Conservation (phyloP, 768 basidiomycete genomes). For the Lyophyllum semitale region DNA sequence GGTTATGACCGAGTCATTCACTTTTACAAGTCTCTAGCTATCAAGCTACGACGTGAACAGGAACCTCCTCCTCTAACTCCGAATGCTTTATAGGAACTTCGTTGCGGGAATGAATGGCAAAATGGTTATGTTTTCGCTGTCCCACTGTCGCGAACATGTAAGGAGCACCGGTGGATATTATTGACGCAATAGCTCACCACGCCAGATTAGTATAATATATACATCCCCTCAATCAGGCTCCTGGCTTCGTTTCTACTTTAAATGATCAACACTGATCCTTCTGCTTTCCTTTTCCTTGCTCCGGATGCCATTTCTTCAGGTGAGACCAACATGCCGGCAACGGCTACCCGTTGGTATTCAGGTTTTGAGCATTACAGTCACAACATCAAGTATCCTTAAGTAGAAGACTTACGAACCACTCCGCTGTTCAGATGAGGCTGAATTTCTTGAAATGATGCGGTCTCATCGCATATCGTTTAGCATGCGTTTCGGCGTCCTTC, state of each 20-base stretch:
- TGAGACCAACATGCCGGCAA: slow-evolving; percentile 51
- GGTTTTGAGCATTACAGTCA: neutral
- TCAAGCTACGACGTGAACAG: too few relatives aligned
- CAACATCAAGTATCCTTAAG: too few relatives aligned
- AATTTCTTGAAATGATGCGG: slow-evolving; percentile 43
- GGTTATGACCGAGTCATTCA: too few relatives aligned
- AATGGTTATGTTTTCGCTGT: slow-evolving; percentile 55
- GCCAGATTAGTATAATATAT: slow-evolving; percentile 39
- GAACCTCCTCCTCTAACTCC: slow-evolving; percentile 5
- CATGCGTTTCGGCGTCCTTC: slow-evolving; percentile 42
- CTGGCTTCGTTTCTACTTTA: slow-evolving; percentile 47
- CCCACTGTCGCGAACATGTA: slow-evolving; percentile 47
- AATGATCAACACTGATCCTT: slow-evolving; percentile 55
- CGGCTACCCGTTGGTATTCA: slow-evolving; percentile 30
- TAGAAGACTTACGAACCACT: slow-evolving; percentile 37
- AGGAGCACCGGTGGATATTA: neutral
- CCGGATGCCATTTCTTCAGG: slow-evolving; percentile 41
- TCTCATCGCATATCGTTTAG: slow-evolving; percentile 47
- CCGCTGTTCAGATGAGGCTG: slow-evolving; percentile 38
- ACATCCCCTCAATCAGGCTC: slow-evolving; percentile 32
- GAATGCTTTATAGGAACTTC: slow-evolving; percentile 20
- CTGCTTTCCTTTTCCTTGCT: slow-evolving; percentile 38
- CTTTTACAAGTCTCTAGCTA: too few relatives aligned
- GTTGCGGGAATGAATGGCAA: slow-evolving; percentile 46
- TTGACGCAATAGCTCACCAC: slow-evolving; percentile 32